Evolutionary conservation across 2,329 filamentous ascomycete species (phyloP), one percentile per base, ranked within the genome.

Genomic region (Diaporthe amygdali): DNA sequence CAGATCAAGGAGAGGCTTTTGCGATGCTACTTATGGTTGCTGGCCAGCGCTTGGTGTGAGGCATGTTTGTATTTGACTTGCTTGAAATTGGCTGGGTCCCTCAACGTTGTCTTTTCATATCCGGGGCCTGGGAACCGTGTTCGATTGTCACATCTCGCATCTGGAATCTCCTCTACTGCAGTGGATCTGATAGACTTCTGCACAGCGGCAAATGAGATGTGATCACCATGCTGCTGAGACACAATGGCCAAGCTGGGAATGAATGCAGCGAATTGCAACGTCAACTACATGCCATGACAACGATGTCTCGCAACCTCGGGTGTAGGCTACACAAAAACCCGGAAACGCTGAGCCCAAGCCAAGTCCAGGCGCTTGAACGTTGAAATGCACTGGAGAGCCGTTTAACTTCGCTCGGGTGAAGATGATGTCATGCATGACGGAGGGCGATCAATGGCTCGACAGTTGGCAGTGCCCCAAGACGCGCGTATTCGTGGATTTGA

Each of bases 341-440:
- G 20, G 27, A 63, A 63, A 47, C 59, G 39, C 59, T 30, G 59
- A 47, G 30, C 25, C 41, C 25, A 47, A 34, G 39, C 56, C 56
- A 63, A 63, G 51, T 34, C 20, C 56, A 63, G 37, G 44, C 27
- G 56, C 41, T n/a, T 63, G 25, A 34, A 46, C 10, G 34, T 47
- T 10, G n/a, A 61, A 47, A 17, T 8, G 41, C 59, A n/a, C 27
- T 30, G 59, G 41, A 34, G 59, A 22, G 59, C 2, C 15, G 25
- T 37, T 49, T 49, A 6, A 37, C 59, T 64, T 64, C 44, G 59
- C 44, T 44, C 25, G 20, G 44, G 59, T 64, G 59, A 44, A 41
- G 44, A 47, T 64, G 59, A 64, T 64, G 59, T 64, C 59, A 64
- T 44, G 8, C 22, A 63, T 63, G 59, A 64, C 59, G 59, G 41